Conservation (phyloP, 225 moss, liverwort and hornwort species). For the Ulota crispa region DNA sequence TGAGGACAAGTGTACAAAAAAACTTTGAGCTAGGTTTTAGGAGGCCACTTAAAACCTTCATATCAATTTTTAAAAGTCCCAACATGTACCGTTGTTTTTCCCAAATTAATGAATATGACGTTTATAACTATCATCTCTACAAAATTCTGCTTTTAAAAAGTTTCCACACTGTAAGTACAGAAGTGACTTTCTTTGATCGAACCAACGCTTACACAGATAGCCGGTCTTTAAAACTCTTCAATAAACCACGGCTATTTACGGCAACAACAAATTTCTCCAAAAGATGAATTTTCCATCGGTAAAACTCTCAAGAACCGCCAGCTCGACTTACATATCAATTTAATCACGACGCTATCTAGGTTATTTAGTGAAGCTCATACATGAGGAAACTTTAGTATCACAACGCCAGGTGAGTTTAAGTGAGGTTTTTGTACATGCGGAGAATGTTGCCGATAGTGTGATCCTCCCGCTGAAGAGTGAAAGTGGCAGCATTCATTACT, state of each 20-base stretch:
- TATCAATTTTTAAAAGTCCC: too few relatives aligned
- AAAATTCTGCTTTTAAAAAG: too few relatives aligned
- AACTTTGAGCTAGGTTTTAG: too few relatives aligned
- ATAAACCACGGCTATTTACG: neutral
- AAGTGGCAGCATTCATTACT: conserved; percentile 69
- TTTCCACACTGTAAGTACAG: neutral
- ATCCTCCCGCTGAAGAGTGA: conserved; percentile 64
- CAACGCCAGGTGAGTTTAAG: too few relatives aligned
- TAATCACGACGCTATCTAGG: neutral
- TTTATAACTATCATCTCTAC: too few relatives aligned
- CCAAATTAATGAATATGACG: too few relatives aligned
- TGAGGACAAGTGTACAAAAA: too few relatives aligned
- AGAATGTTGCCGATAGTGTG: conserved; percentile 87
- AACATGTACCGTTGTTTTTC: too few relatives aligned
- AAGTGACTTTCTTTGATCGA: neutral
- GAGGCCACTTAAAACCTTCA: too few relatives aligned
- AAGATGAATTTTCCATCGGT: neutral
- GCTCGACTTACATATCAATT: too few relatives aligned
- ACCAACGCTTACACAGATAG: neutral
- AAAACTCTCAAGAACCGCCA: neutral
- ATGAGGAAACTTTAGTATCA: too few relatives aligned
- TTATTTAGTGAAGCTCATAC: neutral
- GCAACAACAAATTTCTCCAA: neutral
- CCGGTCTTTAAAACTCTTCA: neutral
- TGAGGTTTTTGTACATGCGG: conserved; percentile 47